Base-by-base conservation (phyloP, 1,139 yeast genomes). In the Yamadazyma songkhlaensis region DNA sequence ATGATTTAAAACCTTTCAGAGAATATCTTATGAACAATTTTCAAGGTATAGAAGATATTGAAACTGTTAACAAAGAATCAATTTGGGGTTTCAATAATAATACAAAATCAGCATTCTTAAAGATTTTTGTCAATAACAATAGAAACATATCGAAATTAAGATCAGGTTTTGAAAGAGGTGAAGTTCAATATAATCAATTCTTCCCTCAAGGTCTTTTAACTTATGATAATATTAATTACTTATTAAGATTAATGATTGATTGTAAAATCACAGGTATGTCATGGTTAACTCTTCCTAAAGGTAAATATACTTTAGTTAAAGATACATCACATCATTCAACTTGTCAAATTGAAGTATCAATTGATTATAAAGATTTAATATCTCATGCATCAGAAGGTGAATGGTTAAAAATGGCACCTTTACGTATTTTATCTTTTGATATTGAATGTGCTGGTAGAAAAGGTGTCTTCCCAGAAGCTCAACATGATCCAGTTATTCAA, bases 371-470 rank as follows among this genome's bases (percentile, higher is more conserved):
- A 28, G 83, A 88, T 48, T 61, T 94, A 42, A 59, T 86, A 2
- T 73, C 96, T 1, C 97, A 88, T 57, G 75, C 87, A 3, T 75
- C 97, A 0, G 97, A 92, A 56, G 97, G 96, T 3, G 90, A 89
- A 44, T 94, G 95, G 94, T 75, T 88, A 32, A 84, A 83, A 49
- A 84, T 87, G 68, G 97, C 98, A 0, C 98, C 98, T 0, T 72
- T 94, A 44, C 82, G 99, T 54, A 83, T 94, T 33, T 68, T 94
- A 46, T 89, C 97, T 9, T 92, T 92, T 59, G 98, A 94, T 69
- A 92, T 94, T 45, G 99, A 94, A 63, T 94, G 99, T 74, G 95
- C 98, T 6, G 98, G 98, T 35, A 79, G 99, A 61, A 86, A 88
- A 47, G 98, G 98, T 37, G 76, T 92, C 13, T 94, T 94, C 59